Percentiles rank a stretch among this genome's conserved stretches.
These are phyloP conservation scores for Fusarium sp. DNA, from an alignment of 2,329 filamentous ascomycete genomes.

Conservation along the genomic window DNA sequence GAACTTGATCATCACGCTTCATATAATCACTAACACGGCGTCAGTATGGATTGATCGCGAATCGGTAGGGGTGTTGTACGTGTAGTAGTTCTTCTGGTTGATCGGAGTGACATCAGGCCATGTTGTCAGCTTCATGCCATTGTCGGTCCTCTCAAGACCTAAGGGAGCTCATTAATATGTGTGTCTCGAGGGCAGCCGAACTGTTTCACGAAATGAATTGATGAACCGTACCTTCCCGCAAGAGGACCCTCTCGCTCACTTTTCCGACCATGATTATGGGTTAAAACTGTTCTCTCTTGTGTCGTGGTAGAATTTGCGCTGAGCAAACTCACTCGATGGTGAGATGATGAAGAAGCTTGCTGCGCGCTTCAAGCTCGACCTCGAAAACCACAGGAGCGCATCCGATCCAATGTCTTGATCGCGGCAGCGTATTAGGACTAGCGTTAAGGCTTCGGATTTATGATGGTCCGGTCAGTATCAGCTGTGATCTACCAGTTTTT, in stretches of 20 bases:
- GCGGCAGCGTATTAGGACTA: slow-evolving; percentile 39
- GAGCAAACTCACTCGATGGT: slow-evolving; percentile 45
- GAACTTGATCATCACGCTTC: slow-evolving; percentile 96
- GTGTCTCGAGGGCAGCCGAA: slow-evolving; percentile 30
- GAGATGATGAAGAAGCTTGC: slow-evolving; percentile 32
- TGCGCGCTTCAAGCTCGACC: slow-evolving; percentile 41
- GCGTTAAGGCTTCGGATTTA: slow-evolving; percentile 17
- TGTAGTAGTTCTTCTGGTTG: slow-evolving; percentile 99
- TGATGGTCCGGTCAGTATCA: slow-evolving; percentile 32
- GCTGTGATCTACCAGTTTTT: not conserved
- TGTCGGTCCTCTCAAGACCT: slow-evolving; percentile 97
- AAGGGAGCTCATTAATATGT: slow-evolving; percentile 46
- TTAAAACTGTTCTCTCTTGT: slow-evolving; percentile 27
- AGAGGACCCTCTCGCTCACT: slow-evolving; percentile 76
- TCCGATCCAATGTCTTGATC: slow-evolving; percentile 43
- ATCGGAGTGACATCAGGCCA: slow-evolving; percentile 96
- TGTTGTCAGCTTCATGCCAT: slow-evolving; percentile 94
- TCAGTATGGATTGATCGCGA: slow-evolving; percentile 31
- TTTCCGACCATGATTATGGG: slow-evolving; percentile 70
- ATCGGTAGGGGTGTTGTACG: slow-evolving; percentile 65
- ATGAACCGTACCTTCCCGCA: slow-evolving; percentile 67
- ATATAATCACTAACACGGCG: slow-evolving; percentile 83
- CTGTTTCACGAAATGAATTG: slow-evolving; percentile 16
- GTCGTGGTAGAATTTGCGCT: slow-evolving; percentile 28
- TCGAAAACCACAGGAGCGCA: slow-evolving; percentile 50